Conservation (phyloP, 2,329 filamentous ascomycete genomes). For the Fusarium musae region DNA sequence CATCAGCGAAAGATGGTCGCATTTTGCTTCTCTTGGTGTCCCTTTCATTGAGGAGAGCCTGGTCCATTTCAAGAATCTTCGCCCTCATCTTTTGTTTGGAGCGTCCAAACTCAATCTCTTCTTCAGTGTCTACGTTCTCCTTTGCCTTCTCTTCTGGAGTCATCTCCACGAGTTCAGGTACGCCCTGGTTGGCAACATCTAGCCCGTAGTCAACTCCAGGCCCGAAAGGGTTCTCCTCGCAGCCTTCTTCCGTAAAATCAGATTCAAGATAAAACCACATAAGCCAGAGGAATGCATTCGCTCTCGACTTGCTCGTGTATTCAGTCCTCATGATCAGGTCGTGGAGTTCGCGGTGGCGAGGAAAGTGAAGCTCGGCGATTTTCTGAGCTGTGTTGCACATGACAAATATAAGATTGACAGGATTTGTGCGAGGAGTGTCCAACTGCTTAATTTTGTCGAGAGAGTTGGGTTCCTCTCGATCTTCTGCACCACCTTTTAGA, state of each 20-base stretch:
- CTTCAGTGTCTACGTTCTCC: constrained; percentile 80
- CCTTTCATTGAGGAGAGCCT: constrained; percentile 72
- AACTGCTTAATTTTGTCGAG: constrained; percentile 81
- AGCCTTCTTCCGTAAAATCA: constrained; percentile 89
- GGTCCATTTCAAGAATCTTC: constrained; percentile 79
- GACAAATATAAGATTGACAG: constrained; percentile 96
- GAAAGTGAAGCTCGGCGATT: constrained; percentile 93
- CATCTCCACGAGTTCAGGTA: constrained; percentile 74
- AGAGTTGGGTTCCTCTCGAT: constrained; percentile 83
- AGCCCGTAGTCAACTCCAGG: constrained; percentile 72
- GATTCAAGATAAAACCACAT: constrained; percentile 99
- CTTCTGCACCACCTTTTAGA: constrained; percentile 94
- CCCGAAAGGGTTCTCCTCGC: constrained; percentile 91
- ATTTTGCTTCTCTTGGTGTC: constrained; percentile 67
- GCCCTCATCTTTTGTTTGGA: constrained; percentile 79
- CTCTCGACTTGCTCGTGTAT: constrained; percentile 83
- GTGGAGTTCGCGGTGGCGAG: constrained; percentile 87
- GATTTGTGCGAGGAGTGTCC: constrained; percentile 82
- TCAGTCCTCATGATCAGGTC: constrained; percentile 94
- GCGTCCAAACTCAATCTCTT: constrained; percentile 76
- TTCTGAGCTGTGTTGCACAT: constrained; percentile 90
- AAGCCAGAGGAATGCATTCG: constrained; percentile 92
- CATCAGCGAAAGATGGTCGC: constrained; percentile 56
- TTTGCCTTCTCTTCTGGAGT: constrained; percentile 70
- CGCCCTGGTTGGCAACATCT: constrained; percentile 73